Evolutionary conservation across 306 rosid genomes (phyloP).

Genomic region (Macrotyloma uniflorum): DNA sequence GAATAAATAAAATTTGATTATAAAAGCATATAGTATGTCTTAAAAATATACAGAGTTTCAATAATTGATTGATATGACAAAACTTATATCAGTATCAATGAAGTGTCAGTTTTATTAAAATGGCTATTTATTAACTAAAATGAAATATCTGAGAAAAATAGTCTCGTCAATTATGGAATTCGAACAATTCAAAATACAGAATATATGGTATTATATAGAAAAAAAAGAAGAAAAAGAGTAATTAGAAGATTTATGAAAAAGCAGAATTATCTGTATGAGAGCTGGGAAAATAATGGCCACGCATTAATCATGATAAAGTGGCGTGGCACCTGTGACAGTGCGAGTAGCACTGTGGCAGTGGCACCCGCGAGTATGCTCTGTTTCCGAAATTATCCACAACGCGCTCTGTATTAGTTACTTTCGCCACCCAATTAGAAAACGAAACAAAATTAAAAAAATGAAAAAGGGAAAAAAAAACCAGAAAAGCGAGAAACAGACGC

Average conservation of each 20-base stretch:
- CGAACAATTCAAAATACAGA: not conserved
- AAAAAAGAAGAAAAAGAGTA: not conserved
- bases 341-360: constrained; percentile 26
- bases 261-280: constrained; percentile 3
- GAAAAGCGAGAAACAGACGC: constrained; percentile 34
- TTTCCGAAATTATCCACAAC: constrained; percentile 39
- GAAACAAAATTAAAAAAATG: not conserved
- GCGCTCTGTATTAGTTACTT: constrained; percentile 25
- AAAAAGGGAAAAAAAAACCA: not conserved
- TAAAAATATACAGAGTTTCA: too few species aligned
- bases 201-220: not conserved
- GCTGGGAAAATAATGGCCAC: constrained; percentile 30
- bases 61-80: too few species aligned
- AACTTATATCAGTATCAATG: too few species aligned
- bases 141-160: too few species aligned
- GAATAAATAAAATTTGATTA: too few species aligned
- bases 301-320: constrained; percentile 4
- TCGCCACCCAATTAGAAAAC: constrained; percentile 35
- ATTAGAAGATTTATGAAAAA: not conserved
- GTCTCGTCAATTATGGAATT: not conserved
- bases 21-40: too few species aligned
- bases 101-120: not conserved
- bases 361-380: constrained; percentile 27
- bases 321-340: not conserved
- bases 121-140: too few species aligned